Base-by-base conservation (phyloP, 768 basidiomycete genomes). In the Trametes villosa region DNA sequence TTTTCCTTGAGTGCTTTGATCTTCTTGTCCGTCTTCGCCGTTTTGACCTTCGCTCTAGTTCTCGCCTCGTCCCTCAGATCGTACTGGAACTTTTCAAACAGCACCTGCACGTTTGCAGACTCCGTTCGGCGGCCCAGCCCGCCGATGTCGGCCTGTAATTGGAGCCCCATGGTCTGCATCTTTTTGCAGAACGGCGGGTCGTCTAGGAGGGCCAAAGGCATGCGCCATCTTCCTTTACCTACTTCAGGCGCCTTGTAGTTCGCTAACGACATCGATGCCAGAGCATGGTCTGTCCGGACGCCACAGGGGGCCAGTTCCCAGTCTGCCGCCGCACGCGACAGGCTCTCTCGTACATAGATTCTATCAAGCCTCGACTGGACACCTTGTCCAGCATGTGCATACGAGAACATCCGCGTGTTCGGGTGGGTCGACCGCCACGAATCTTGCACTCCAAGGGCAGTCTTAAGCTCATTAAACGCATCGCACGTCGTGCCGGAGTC, bases 151-250 rank as follows among this genome's bases (percentile, higher is more conserved):
- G 7, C 22, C 24, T 24, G 22, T 24, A 45, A 20, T 7, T 45
- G 7, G 4, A 26, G 7, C 22, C 22, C 44, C 6, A 45, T 11
- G 7, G 4, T 20, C 9, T 20, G n/a, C 44, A 45, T 45, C 5
- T 11, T 45, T 9, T 26, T 26, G 4, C 18, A 4, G 9, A 24
- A 24, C 8, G 8, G 7, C 3, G 22, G 9, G 26, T 53, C 40
- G 6, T 53, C 24, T 3, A 38, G 45, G 12, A 60, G 42, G 22
- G 9, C 5, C 45, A 53, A 22, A 24, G 45, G 34, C 29, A 29
- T 4, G 1, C 46, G 3, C 61, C 61, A 63, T 34, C 57, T 48
- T 3, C 61, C 61, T n/a, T 38, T 47, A 7, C 61, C 61, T 2
- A 58, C 20, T 27, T 44, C 40, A 3, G 57, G 61, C 18, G 50